Evolutionary conservation across 2,329 filamentous ascomycete species (phyloP), one percentile per base, ranked within the genome.

Genomic region (Penicillium psychrosexuale): DNA sequence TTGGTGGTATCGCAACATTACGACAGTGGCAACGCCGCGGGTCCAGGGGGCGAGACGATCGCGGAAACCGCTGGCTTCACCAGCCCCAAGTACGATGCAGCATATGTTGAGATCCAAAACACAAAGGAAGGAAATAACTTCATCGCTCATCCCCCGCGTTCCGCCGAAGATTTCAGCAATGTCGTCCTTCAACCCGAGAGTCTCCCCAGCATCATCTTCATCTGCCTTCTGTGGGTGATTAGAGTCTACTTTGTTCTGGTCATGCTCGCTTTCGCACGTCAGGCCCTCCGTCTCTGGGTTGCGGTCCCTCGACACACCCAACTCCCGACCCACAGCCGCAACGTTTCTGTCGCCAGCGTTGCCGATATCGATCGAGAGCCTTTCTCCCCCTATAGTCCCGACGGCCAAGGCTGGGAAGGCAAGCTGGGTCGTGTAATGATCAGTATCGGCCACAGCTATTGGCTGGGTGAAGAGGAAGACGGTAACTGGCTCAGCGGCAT

Each of bases 241-340:
- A 83, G 92, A 30, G 72, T 91, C 30, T 97, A 97, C 77, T 92
- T 96, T 65, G 84, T 89, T 62, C 78, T 96, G 36, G 82, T 97
- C 51, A 85, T 96, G 71, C 85, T 96, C 75, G 85, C 90, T 7
- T 94, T 89, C 71, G 90, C 92, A 3, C 84, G 90, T 59, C 84
- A 87, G 68, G 87, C 90, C 13, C 76, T 97, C 47, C 83, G 89
- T 56, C 85, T 81, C 69, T 81, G 83, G 60, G 72, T 77, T 15
- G 77, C 77, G 7, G 62, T 71, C 34, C 70, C 71, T 42, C 70
- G 63, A n/a, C 70, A 73, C 60, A 73, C 68, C 34, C 66, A 73
- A 33, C 64, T 75, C 4, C 72, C 71, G 8, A 72, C 70, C 13
- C 73, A 77, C 55, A 77, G 73, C 56, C 70, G 72, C 51, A 77